Evolutionary conservation across 73 alveolate species (phyloP).

Genomic region (Blepharisma japonicum): DNA sequence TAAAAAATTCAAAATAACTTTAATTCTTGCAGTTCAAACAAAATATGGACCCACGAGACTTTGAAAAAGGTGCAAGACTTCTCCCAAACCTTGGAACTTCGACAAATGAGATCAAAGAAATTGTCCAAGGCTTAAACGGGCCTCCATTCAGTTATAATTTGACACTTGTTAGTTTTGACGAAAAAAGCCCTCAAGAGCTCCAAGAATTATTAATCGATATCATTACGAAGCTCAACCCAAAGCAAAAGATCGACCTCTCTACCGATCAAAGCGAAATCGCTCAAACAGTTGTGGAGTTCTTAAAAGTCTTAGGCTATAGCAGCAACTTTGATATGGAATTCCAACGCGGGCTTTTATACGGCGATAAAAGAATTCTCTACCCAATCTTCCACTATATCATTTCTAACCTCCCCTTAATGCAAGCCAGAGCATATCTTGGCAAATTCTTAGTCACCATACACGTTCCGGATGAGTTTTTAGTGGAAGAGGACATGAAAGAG

Average conservation of each 20-base stretch:
- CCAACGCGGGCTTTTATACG: slow-evolving; percentile 77
- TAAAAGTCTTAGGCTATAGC: slow-evolving; percentile 76
- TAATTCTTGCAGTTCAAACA: too few relatives aligned
- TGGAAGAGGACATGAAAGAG: slow-evolving; percentile 81
- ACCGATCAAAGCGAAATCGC: slow-evolving; percentile 74
- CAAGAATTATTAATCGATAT: slow-evolving; percentile 72
- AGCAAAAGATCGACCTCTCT: slow-evolving; percentile 63
- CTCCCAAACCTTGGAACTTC: slow-evolving; percentile 1
- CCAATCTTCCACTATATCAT: slow-evolving; percentile 74
- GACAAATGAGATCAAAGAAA: slow-evolving; percentile 77
- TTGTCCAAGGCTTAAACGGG: slow-evolving; percentile 74
- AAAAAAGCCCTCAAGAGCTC: slow-evolving; percentile 83
- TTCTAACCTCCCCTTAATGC: slow-evolving; percentile 67
- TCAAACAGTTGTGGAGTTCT: slow-evolving; percentile 73
- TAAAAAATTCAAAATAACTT: too few relatives aligned
- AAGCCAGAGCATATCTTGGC: slow-evolving; percentile 75
- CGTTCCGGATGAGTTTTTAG: slow-evolving; percentile 74
- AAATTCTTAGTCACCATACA: slow-evolving; percentile 70
- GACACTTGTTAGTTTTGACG: slow-evolving; percentile 85
- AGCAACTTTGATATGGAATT: slow-evolving; percentile 60
- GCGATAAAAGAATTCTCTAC: slow-evolving; percentile 78
- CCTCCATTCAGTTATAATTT: slow-evolving; percentile 81
- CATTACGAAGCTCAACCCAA: slow-evolving; percentile 70
- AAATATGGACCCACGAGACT: too few relatives aligned
- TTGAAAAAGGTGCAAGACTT: neutral